These are phyloP conservation scores for Fusarium xylarioides DNA, from an alignment of 2,329 filamentous ascomycete species.

Conservation along the genomic window DNA sequence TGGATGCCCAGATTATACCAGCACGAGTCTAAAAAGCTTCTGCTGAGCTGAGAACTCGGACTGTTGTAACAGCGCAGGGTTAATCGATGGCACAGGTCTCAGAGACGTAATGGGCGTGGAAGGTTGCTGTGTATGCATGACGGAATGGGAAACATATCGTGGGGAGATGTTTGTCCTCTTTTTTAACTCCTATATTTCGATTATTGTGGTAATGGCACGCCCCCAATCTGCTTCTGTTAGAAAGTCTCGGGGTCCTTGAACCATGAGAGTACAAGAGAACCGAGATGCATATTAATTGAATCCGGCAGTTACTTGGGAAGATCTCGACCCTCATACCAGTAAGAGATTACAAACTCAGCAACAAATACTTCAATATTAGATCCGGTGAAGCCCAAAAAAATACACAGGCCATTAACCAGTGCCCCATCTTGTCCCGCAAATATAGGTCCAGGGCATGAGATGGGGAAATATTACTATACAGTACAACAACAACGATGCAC, in stretches of 20 bases:
- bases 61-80: neutral
- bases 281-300: conserved; percentile 8
- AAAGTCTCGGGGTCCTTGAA: neutral
- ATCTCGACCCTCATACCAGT: neutral
- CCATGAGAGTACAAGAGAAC: neutral
- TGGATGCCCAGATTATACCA: neutral
- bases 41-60: conserved; percentile 19
- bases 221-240: neutral
- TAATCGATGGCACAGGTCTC: neutral
- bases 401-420: neutral
- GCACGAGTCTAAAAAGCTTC: conserved; percentile 12
- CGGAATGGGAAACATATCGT: neutral
- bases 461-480: conserved; percentile 1
- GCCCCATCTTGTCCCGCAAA: conserved; percentile 27
- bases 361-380: neutral
- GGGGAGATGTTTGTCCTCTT: neutral
- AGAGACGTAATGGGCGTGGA: conserved; percentile 13
- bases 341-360: neutral
- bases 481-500: neutral
- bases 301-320: conserved; percentile 4
- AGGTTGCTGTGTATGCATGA: neutral
- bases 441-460: conserved; percentile 9
- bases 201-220: conserved; percentile 5
- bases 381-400: neutral
- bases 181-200: neutral